These are phyloP conservation scores for Backusella westeae DNA, from an alignment of 192 early-diverging fungal species.

Conservation along the genomic window DNA sequence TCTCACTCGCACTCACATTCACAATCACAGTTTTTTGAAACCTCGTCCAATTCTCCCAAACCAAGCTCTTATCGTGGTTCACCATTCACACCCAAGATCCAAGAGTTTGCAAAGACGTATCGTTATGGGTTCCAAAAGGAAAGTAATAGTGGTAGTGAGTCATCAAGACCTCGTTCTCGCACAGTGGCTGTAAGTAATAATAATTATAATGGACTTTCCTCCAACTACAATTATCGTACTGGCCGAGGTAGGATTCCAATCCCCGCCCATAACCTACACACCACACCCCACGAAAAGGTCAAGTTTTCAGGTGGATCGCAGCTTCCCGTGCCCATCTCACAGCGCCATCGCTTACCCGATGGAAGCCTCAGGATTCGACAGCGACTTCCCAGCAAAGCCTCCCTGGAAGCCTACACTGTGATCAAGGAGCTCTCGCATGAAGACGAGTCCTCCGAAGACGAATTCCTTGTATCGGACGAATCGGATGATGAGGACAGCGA, in stretches of 20 bases:
- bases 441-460: constrained; percentile 56
- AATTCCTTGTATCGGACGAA: constrained; percentile 32
- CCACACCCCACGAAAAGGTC: not conserved
- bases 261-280: not conserved
- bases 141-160: not conserved
- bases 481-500: constrained; percentile 16
- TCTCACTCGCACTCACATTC: not conserved
- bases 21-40: not conserved
- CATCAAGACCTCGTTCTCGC: not conserved
- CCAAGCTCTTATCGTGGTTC: constrained; percentile 11
- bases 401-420: constrained; percentile 51
- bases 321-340: not conserved
- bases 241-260: constrained; percentile 2
- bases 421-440: constrained; percentile 40
- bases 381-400: constrained; percentile 37
- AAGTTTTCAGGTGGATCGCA: not conserved
- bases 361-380: constrained; percentile 22
- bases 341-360: not conserved
- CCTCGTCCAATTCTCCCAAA: not conserved
- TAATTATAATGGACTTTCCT: not conserved
- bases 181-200: not conserved
- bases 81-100: constrained; percentile 4
- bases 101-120: constrained; percentile 12
- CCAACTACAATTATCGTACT: not conserved
- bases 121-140: constrained; percentile 14